These are phyloP conservation scores for Fusarium kyushuense DNA, from an alignment of 2,329 filamentous ascomycete genomes.

Conservation along the genomic window DNA sequence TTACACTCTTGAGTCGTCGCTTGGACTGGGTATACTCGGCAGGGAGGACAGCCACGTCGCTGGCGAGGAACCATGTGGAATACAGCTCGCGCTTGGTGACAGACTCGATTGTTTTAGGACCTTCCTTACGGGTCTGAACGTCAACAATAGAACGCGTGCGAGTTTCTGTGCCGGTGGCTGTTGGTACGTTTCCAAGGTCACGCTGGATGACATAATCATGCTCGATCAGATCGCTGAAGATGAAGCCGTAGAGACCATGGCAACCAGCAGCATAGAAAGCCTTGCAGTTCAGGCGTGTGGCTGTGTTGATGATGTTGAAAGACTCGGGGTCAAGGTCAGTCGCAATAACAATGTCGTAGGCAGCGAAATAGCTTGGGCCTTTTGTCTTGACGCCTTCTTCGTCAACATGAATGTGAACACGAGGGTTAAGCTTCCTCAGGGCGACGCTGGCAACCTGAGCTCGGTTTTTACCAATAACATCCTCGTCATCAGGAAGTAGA, in stretches of 20 bases:
- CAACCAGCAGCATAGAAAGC: constrained; percentile 91
- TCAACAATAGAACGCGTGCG: constrained; percentile 80
- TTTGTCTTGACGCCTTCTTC: constrained; percentile 75
- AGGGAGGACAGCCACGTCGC: constrained; percentile 77
- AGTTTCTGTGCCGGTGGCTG: constrained; percentile 73
- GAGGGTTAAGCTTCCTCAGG: constrained; percentile 88
- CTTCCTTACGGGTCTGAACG: constrained; percentile 77
- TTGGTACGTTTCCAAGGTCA: constrained; percentile 79
- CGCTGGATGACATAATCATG: constrained; percentile 93
- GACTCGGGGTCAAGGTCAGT: constrained; percentile 85
- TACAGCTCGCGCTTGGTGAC: constrained; percentile 94
- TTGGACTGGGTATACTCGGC: constrained; percentile 75
- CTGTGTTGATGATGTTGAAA: constrained; percentile 84
- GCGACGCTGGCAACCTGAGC: constrained; percentile 83
- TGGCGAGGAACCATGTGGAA: constrained; percentile 87
- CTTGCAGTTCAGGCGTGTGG: constrained; percentile 79
- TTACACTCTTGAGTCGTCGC: constrained; percentile 79
- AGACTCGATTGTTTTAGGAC: constrained; percentile 78
- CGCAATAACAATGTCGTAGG: constrained; percentile 88
- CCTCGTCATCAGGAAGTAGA: constrained; percentile 76
- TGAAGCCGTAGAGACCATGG: constrained; percentile 93
- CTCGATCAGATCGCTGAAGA: constrained; percentile 91
- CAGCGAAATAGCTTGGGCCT: constrained; percentile 77
- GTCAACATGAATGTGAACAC: constrained; percentile 81
- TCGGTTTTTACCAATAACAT: constrained; percentile 82